Conservation (phyloP, 345 rosid species). For the Reutealis trisperma region DNA sequence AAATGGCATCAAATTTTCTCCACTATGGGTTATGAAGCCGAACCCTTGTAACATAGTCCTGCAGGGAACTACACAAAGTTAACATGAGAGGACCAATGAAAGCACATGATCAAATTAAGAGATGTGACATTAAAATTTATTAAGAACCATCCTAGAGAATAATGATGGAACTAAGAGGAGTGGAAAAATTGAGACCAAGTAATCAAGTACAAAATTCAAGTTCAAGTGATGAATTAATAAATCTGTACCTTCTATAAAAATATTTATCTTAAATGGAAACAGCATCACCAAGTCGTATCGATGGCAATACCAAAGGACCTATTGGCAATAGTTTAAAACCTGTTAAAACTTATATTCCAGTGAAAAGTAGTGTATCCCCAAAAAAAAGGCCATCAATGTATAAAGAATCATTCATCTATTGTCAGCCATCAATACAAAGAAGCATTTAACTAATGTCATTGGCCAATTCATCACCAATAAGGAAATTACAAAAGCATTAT, state of each 20-base stretch:
- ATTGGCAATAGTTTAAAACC: slow-evolving; percentile 68
- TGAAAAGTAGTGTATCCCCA: slow-evolving; percentile 35
- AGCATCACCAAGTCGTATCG: slow-evolving; percentile 68
- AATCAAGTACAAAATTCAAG: slow-evolving; percentile 27
- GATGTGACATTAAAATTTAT: slow-evolving; percentile 37
- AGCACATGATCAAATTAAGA: slow-evolving; percentile 39
- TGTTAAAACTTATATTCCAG: slow-evolving; percentile 55
- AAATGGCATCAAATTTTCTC: slow-evolving; percentile 47
- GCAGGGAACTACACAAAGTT: slow-evolving; percentile 76
- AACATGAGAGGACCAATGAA: slow-evolving; percentile 43
- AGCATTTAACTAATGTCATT: slow-evolving; percentile 15
- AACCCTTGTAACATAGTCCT: slow-evolving; percentile 64
- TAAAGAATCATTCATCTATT: slow-evolving; percentile 8
- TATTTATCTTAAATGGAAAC: slow-evolving; percentile 64
- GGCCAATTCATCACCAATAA: slow-evolving; percentile 6
- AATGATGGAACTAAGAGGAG: slow-evolving; percentile 11
- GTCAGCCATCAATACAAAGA: no score
- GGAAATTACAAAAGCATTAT: neutral
- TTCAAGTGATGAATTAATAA: slow-evolving; percentile 25
- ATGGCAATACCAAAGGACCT: slow-evolving; percentile 69
- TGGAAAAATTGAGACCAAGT: slow-evolving; percentile 10
- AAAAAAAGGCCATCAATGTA: slow-evolving; percentile 9
- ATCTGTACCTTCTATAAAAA: slow-evolving; percentile 62
- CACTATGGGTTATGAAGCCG: slow-evolving; percentile 53
- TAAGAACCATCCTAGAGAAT: slow-evolving; percentile 48